Conservation (phyloP, 2,329 filamentous ascomycete genomes). For the Aspergillus pseudoterreus region DNA sequence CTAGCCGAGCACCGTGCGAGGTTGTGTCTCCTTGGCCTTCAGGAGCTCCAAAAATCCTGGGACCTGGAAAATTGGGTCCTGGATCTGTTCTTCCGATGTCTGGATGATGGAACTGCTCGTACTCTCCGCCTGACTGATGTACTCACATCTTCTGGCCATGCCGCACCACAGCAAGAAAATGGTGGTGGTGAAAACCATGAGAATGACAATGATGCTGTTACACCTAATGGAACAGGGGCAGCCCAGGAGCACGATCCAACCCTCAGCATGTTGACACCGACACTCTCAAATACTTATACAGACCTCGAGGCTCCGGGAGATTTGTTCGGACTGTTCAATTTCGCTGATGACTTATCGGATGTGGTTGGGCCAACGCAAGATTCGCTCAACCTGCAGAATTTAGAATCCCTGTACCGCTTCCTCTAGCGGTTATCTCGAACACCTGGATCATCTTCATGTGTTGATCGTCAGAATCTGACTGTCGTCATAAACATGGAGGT, state of each 20-base stretch:
- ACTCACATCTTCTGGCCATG: background rate
- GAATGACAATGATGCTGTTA: background rate
- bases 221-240: slow-evolving; percentile 1
- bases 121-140: slow-evolving; percentile 29
- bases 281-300: slow-evolving; percentile 3
- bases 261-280: background rate
- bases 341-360: slow-evolving; percentile 27
- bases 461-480: too few relatives aligned
- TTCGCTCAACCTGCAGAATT: slow-evolving; percentile 26
- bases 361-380: slow-evolving; percentile 27
- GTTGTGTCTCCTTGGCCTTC: slow-evolving; percentile 46
- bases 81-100: slow-evolving; percentile 47
- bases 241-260: slow-evolving; percentile 4
- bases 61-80: slow-evolving; percentile 49
- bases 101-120: slow-evolving; percentile 44
- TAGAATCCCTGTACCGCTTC: slow-evolving; percentile 31
- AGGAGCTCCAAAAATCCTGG: slow-evolving; percentile 50
- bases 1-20: slow-evolving; percentile 48
- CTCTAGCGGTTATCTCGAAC: slow-evolving; percentile 10
- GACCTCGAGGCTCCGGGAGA: slow-evolving; percentile 15
- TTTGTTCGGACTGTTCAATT: slow-evolving; percentile 29
- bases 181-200: background rate
- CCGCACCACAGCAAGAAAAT: background rate
- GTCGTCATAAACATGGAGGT: too few relatives aligned
- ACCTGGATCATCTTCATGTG: background rate